A percentile compares a stretch with the other conserved stretches of the same genome.
Evolutionary conservation across 2,329 filamentous ascomycete genomes (phyloP).

Genomic region (Cladophialophora immunda): DNA sequence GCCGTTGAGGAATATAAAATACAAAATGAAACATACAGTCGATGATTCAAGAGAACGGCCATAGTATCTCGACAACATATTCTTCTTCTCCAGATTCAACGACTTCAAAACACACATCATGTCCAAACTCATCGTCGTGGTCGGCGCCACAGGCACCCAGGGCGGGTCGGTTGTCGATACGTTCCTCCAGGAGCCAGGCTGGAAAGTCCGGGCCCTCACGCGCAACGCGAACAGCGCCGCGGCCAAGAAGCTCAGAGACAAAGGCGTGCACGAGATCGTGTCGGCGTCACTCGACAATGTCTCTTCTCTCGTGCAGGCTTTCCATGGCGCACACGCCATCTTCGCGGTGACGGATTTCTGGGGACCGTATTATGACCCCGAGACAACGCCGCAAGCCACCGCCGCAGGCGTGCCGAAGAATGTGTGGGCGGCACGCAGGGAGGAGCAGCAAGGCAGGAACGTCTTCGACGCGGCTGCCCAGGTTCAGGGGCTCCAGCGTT

Average conservation of each 20-base stretch:
- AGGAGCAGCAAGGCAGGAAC: slow-evolving; percentile 63
- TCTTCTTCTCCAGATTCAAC: not conserved
- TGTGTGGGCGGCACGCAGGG: slow-evolving; percentile 58
- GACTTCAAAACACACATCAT: not conserved
- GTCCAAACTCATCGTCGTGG: slow-evolving; percentile 53
- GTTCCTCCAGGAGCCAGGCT: slow-evolving; percentile 43
- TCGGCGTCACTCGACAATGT: slow-evolving; percentile 45
- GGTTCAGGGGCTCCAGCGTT: slow-evolving; percentile 54
- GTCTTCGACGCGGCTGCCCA: slow-evolving; percentile 63
- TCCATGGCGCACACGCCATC: slow-evolving; percentile 58
- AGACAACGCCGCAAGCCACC: slow-evolving; percentile 41
- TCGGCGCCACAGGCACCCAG: slow-evolving; percentile 63
- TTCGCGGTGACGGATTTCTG: slow-evolving; percentile 67
- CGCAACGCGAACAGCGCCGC: slow-evolving; percentile 42
- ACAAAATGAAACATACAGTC: not conserved
- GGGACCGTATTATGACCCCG: slow-evolving; percentile 59
- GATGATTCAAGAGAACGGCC: not conserved
- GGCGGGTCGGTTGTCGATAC: slow-evolving; percentile 47
- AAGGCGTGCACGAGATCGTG: slow-evolving; percentile 44
- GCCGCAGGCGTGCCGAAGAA: slow-evolving; percentile 40
- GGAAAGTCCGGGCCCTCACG: slow-evolving; percentile 47
- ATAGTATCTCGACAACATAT: not conserved
- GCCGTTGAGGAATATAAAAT: no score
- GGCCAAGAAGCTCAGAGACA: slow-evolving; percentile 38
- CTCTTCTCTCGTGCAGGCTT: slow-evolving; percentile 44